Evolutionary conservation across 805 yeast species (phyloP).

Genomic region (Schizosaccharomyces osmophilus): DNA sequence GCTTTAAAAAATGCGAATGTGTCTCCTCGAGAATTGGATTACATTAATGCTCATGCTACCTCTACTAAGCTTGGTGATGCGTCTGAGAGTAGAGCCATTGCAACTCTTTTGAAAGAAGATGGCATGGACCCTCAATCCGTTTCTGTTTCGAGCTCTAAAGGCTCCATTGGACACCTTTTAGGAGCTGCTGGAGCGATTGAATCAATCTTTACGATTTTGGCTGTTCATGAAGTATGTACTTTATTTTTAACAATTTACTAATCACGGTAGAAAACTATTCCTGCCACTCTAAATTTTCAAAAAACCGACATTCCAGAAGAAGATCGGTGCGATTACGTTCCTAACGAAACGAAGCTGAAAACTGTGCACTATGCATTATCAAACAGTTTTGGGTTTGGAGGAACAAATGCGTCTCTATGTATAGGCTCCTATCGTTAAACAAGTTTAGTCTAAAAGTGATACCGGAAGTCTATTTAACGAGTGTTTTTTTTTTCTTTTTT

Average conservation of each 20-base stretch:
- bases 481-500: background rate
- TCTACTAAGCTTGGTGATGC: constrained; percentile 73
- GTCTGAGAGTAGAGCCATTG: constrained; percentile 63
- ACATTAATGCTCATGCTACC: constrained; percentile 92
- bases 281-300: constrained; percentile 60
- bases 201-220: constrained; percentile 50
- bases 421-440: no score
- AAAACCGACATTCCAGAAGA: constrained; percentile 20
- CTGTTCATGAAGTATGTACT: constrained; percentile 22
- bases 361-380: constrained; percentile 37
- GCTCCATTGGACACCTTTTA: constrained; percentile 75
- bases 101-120: constrained; percentile 15
- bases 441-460: no score
- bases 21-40: constrained; percentile 29
- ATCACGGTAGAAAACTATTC: constrained; percentile 19
- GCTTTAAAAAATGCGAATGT: constrained; percentile 34
- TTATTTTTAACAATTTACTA: background rate
- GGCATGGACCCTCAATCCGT: constrained; percentile 6
- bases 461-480: no score
- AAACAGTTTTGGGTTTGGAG: constrained; percentile 95
- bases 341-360: constrained; percentile 19
- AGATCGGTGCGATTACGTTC: constrained; percentile 34
- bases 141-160: constrained; percentile 57
- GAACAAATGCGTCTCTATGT: constrained; percentile 62
- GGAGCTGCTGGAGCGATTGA: constrained; percentile 97